phyloP scores from a whole-genome alignment of 23 red algal species.

The Rhodosorus marinus region DNA sequence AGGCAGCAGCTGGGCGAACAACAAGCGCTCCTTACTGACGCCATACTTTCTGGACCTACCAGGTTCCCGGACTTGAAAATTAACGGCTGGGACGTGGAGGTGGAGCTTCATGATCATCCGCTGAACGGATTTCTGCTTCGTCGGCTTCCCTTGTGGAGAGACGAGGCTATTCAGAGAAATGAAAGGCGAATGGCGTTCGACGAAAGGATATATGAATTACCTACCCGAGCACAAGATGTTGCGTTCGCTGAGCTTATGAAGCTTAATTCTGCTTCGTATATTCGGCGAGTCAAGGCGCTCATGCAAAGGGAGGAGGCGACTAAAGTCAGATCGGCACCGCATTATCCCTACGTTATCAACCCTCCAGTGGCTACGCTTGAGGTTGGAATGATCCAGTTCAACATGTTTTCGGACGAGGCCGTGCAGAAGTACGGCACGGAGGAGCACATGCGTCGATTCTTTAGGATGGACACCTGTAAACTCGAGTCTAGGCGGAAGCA shows the following conservation, averaged over 20 bases:
- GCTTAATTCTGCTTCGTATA: constrained; percentile 25
- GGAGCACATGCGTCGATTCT: neutral
- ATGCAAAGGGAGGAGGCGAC: too few relatives aligned
- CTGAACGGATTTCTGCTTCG: constrained; percentile 20
- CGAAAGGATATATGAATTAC: neutral
- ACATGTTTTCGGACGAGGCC: neutral
- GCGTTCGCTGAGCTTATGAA: constrained; percentile 18
- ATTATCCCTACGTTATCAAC: too few relatives aligned
- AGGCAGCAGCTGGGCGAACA: neutral
- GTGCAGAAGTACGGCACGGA: neutral
- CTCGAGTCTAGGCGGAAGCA: neutral
- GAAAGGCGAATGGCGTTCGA: constrained; percentile 14
- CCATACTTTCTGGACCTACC: neutral
- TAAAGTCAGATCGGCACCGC: too few relatives aligned
- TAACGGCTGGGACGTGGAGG: constrained; percentile 11
- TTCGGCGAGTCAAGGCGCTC: constrained; percentile 17
- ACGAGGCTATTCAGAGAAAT: constrained; percentile 19
- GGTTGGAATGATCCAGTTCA: neutral
- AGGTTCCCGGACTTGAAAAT: constrained; percentile 23
- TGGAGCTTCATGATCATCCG: constrained; percentile 42
- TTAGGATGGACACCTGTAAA: neutral
- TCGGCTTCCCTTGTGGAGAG: constrained; percentile 41
- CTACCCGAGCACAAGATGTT: constrained; percentile 31
- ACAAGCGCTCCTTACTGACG: neutral
- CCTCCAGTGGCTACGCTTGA: neutral